phyloP scores from a whole-genome alignment of 2,329 filamentous ascomycete genomes.

The Madurella fahalii region DNA sequence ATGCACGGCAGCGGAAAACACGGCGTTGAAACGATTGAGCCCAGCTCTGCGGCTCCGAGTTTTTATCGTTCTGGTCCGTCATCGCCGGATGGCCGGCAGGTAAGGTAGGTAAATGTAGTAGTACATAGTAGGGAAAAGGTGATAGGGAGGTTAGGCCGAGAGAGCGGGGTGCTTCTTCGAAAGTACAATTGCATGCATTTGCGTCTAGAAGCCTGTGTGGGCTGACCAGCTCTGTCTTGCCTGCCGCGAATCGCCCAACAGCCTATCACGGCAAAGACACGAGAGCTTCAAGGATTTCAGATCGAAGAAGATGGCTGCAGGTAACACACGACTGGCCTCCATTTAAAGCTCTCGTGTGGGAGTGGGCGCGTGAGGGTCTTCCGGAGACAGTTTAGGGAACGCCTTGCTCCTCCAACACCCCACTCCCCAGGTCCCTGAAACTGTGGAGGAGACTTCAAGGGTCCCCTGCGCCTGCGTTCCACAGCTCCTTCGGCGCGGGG shows the following conservation, averaged over 20 bases:
- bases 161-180: slow-evolving; percentile 1
- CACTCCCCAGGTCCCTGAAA: no score
- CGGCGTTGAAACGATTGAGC: slow-evolving; percentile 2
- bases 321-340: slow-evolving; percentile 1
- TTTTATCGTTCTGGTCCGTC: slow-evolving; percentile 11
- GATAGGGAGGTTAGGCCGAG: neutral
- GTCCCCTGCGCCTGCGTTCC: neutral
- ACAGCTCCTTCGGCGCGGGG: slow-evolving; percentile 1
- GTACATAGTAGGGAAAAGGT: neutral
- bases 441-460: neutral
- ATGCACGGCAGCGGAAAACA: slow-evolving; percentile 6
- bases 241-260: no score
- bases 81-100: neutral
- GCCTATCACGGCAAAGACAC: neutral
- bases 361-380: no score
- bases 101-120: no score
- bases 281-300: neutral
- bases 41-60: slow-evolving; percentile 6
- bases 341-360: no score
- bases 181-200: slow-evolving; percentile 4
- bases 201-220: neutral
- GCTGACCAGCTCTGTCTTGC: neutral
- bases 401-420: no score
- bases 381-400: no score
- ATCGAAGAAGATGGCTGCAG: neutral